Evolutionary conservation across 2,329 filamentous ascomycete genomes (phyloP), one percentile per base, ranked within the genome.

Genomic region (Colletotrichum filicis): DNA sequence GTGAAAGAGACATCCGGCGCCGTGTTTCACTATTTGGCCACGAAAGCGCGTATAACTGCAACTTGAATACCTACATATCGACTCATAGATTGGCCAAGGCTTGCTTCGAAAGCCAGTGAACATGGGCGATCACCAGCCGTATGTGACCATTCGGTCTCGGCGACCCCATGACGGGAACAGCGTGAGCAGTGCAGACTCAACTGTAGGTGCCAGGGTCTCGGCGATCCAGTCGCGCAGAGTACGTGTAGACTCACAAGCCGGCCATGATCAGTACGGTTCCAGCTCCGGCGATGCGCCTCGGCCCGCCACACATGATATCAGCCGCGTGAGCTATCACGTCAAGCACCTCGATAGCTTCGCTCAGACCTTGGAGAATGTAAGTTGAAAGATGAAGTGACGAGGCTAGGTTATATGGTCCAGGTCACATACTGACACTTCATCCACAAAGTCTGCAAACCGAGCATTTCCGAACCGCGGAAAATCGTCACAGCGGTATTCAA

Each of bases 241-340:
- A 59, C 60, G 35, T 52, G 61, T 55, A n/a, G 28, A 68, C 71
- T 74, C 71, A 74, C 68, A 74, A 30, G 42, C 52, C 32, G 71
- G 59, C n/a, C 16, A 72, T 74, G 68, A 26, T 68, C 81, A 87
- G 84, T 87, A 86, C 76, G 84, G 84, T 75, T 86, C 85, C 24
- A 83, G 80, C 75, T 78, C 79, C 72, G 83, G 81, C 52, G 83
- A 85, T 66, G 79, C 76, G n/a, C 79, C 82, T 30, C 81, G 82
- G 9, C 78, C 84, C 22, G 82, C 88, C 24, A 90, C 88, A 16
- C 89, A 90, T 77, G 88, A 90, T 77, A 88, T 86, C 58, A 89
- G 88, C 76, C 87, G 88, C 55, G 87, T 89, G 4, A 89, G 83
- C 81, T 90, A 88, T 74, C 88, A 90, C 78, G 85, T 90, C 64